Evolutionary conservation across 495 filamentous ascomycete genomes (phyloP), one percentile per base, ranked within the genome.

Genomic region (Penicillium psychrofluorescens): DNA sequence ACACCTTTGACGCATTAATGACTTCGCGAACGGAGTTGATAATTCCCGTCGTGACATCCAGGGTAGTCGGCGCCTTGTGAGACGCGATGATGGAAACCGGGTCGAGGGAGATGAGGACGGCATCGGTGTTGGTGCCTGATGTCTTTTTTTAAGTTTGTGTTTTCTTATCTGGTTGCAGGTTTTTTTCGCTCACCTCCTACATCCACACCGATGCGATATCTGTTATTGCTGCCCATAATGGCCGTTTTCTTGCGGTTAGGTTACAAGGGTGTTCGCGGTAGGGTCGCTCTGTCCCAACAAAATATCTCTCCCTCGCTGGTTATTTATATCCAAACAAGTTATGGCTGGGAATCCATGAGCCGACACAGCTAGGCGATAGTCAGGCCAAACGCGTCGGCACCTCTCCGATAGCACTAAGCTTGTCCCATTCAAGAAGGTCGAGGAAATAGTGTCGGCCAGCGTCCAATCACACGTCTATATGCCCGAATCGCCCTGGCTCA

Each of bases 121-220:
- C 77, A 46, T 83, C 79, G 0, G 78, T 83, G 48, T 83, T 84
- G 31, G 80, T 82, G 16, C 79, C 76, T 59, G 37, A n/a, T 28
- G 0, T 45, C 8, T 4, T 35, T 36, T 35, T 15, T 22, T 6
- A 22, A 22, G 22, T 22, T 22, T 22, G 22, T 0, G 22, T 22
- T 22, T 6, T 22, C 22, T 22, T 22, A 22, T 22, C 6, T 22
- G 22, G 40, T 11, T 31, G 3, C 16, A 32, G 10, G 6, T 10
- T 13, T 36, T 12, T 11, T 36, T 14, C 9, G 38, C 45, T 30
- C 43, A 53, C 53, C 54, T 11, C 54, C 54, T 11, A 57, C 54
- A 48, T 57, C 54, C 14, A 57, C 50, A 28, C 54, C 54, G 32
- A 57, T 54, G 38, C 54, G 50, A 34, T 57, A 57, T 16, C 13